Conservation (phyloP, 2,329 filamentous ascomycete genomes). For the Lachnellula cervina region DNA sequence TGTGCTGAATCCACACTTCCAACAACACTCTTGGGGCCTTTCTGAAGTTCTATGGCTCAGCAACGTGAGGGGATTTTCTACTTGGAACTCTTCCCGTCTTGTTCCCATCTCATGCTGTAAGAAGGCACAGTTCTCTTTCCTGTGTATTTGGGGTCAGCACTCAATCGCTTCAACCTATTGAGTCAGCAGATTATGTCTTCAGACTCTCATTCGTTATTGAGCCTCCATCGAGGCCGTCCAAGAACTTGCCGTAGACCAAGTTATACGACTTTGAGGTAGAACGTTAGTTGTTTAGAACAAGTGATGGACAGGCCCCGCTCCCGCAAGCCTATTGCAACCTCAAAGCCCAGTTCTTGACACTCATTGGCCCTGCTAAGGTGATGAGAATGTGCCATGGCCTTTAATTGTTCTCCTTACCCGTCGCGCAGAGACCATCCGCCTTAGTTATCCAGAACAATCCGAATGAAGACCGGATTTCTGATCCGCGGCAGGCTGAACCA, state of each 20-base stretch:
- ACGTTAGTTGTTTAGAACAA: neutral
- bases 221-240: neutral
- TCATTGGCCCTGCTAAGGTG: slow-evolving; percentile 19
- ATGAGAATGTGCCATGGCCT: slow-evolving; percentile 5
- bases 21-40: slow-evolving; percentile 1
- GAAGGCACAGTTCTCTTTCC: slow-evolving; percentile 8
- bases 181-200: slow-evolving; percentile 9
- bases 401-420: slow-evolving; percentile 6
- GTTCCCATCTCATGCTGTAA: neutral
- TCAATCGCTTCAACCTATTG: slow-evolving; percentile 23
- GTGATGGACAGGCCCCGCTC: slow-evolving; percentile 1
- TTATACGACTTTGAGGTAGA: neutral
- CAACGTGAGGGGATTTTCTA: neutral
- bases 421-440: slow-evolving; percentile 1
- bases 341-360: slow-evolving; percentile 11
- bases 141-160: slow-evolving; percentile 17
- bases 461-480: neutral
- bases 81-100: neutral
- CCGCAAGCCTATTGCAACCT: slow-evolving; percentile 21
- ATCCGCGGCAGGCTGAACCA: slow-evolving; percentile 8
- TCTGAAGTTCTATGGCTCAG: neutral
- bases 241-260: neutral
- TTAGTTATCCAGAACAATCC: slow-evolving; percentile 4
- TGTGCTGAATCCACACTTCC: slow-evolving; percentile 19
- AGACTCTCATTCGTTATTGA: slow-evolving; percentile 16